Evolutionary conservation across 2,329 filamentous ascomycete genomes (phyloP).

Genomic region (Amesomyces nigricolor): DNA sequence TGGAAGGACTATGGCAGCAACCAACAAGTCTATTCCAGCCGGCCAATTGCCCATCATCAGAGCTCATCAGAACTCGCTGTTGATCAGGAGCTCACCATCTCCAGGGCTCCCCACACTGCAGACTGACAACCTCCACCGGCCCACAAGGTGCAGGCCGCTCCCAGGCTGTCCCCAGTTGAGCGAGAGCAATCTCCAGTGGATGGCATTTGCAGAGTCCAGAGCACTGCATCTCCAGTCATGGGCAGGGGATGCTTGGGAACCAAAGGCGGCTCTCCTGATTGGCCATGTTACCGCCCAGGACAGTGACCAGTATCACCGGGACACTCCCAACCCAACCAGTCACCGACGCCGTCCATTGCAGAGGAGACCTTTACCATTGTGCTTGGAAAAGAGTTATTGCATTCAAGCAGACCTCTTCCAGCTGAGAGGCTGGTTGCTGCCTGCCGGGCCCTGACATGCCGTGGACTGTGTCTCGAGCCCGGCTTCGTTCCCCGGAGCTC

Average conservation of each 20-base stretch:
- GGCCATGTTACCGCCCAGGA: slow-evolving; percentile 32
- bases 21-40: too few relatives aligned
- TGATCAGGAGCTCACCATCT: neutral
- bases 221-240: slow-evolving; percentile 10
- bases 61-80: too few relatives aligned
- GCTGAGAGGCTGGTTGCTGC: neutral
- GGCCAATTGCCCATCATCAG: too few relatives aligned
- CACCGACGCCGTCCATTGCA: slow-evolving; percentile 1
- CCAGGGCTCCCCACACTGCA: neutral
- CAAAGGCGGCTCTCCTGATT: slow-evolving; percentile 20
- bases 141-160: neutral
- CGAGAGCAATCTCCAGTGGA: neutral
- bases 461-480: neutral
- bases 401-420: too few relatives aligned
- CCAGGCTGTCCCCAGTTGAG: neutral
- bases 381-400: neutral
- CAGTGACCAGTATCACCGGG: slow-evolving; percentile 27
- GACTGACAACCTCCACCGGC: neutral
- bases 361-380: too few relatives aligned
- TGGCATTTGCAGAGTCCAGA: slow-evolving; percentile 6
- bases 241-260: slow-evolving; percentile 19
- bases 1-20: neutral
- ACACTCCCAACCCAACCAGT: slow-evolving; percentile 18
- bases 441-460: neutral
- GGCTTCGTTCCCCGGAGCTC: neutral